phyloP scores from a whole-genome alignment of 2,329 filamentous ascomycete genomes.

The Blastomyces emzantsi region DNA sequence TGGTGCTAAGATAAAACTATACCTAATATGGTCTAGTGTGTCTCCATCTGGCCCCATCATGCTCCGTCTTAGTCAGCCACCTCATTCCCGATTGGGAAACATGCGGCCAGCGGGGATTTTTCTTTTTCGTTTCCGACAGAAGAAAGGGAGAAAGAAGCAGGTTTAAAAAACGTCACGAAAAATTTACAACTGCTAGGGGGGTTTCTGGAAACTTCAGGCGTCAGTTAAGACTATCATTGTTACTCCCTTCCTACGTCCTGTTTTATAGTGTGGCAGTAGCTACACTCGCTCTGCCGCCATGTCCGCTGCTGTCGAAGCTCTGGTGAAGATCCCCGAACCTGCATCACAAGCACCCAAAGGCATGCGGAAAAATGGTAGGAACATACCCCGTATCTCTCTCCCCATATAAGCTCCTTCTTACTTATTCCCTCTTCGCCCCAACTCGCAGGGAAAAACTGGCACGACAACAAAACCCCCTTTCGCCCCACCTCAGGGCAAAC shows the following conservation, averaged over 20 bases:
- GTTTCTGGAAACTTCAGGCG: too few species aligned
- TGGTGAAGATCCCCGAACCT: not conserved
- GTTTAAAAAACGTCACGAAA: not conserved
- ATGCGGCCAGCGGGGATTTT: not conserved
- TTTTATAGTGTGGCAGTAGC: not conserved
- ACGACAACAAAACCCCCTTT: conserved; percentile 72
- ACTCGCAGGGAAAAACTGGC: conserved; percentile 84
- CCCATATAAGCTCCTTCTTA: not conserved
- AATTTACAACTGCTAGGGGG: too few species aligned
- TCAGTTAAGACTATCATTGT: too few species aligned
- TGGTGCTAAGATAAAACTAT: conserved; percentile 24
- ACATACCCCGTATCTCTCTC: not conserved
- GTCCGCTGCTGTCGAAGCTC: conserved; percentile 4
- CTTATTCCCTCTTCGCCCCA: not conserved
- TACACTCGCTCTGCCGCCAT: not conserved
- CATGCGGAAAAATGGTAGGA: conserved; percentile 9
- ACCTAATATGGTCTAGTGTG: not conserved
- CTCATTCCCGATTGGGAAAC: not conserved
- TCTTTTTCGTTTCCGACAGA: not conserved
- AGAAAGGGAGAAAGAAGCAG: not conserved
- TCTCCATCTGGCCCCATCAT: not conserved
- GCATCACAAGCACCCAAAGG: not conserved
- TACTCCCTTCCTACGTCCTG: not conserved
- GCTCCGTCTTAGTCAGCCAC: not conserved
- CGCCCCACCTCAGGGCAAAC: conserved; percentile 69